Percentiles rank a stretch among this genome's conserved stretches.
Conservation (phyloP, 1,139 yeast genomes). For the Geotrichum australiense region DNA sequence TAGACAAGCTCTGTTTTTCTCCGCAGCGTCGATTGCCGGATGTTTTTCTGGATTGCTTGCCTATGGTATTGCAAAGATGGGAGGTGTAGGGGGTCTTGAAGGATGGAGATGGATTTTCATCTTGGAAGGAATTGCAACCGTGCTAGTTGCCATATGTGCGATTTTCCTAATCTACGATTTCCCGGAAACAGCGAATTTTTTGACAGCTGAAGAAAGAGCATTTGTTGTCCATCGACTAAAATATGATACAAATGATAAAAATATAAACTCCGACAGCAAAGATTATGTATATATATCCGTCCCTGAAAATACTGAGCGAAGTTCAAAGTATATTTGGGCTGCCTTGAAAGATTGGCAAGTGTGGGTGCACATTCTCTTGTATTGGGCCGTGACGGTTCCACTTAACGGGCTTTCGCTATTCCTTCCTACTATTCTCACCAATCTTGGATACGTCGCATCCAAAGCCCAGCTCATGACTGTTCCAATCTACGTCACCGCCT, state of each 20-base stretch:
- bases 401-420: constrained; percentile 29
- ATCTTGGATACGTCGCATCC: constrained; percentile 29
- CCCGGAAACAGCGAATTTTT: constrained; percentile 44
- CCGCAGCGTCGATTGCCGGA: constrained; percentile 42
- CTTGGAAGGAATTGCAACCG: constrained; percentile 12
- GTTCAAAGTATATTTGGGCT: constrained; percentile 25
- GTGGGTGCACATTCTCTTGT: constrained; percentile 22
- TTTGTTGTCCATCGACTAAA: constrained; percentile 43
- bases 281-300: constrained; percentile 1
- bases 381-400: constrained; percentile 23
- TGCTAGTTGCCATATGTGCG: constrained; percentile 38
- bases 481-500: constrained; percentile 36
- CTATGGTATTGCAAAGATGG: constrained; percentile 24
- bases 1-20: constrained; percentile 52
- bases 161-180: constrained; percentile 46
- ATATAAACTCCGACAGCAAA: neutral
- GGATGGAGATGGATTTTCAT: constrained; percentile 18
- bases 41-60: constrained; percentile 47
- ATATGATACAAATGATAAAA: constrained; percentile 20
- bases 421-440: constrained; percentile 33
- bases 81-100: constrained; percentile 36
- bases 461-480: constrained; percentile 32
- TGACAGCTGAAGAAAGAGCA: constrained; percentile 42
- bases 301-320: constrained; percentile 14
- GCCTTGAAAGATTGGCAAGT: constrained; percentile 32